Base-by-base conservation (phyloP, 805 yeast genomes). In the Zygoascus biomembranicola region DNA sequence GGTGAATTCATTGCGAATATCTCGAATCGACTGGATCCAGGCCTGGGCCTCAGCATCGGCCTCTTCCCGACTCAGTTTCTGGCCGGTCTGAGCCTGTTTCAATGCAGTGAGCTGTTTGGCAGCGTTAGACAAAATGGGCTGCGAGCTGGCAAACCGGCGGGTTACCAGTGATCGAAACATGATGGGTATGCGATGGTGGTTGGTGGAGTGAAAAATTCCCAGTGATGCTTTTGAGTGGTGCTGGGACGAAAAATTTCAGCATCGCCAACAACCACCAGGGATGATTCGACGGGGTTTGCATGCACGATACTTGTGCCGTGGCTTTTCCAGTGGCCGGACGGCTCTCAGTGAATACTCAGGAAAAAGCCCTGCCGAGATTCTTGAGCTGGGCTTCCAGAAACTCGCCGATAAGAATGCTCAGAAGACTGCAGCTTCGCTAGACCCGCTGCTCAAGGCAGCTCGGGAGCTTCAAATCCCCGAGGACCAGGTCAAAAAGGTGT, bases 11-110 rank as follows among this genome's bases (percentile, higher is more conserved):
- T 64, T 58, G 52, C 75, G 68, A 18, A 75, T 60, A 26, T 68
- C 67, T 23, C 66, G 56, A 45, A 77, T 65, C 18, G 77, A 73
- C 18, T 67, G 65, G 43, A 76, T 59, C 83, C 74, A 72, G 51
- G 60, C 66, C 44, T 63, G 75, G 43, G 73, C 71, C 60, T 65
- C 75, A 59, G 64, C 60, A 51, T 68, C 73, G 45, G 61, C 75
- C 70, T 58, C 58, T 31, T 53, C 58, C 31, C 50, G 55, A 26
- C 56, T 46, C 46, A 58, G 32, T 20, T 51, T 53, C 31, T 42
- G 52, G 13, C 50, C 52, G 2, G 8, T n/a, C 18, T 51, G 55
- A 6, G 28, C 32, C 35, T 52, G 41, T 39, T 32, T 20, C 45
- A 62, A 44, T n/a, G 56, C 55, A 2, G 61, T 55, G 32, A 62